Evolutionary conservation across 352 stramenopile genomes (phyloP), one percentile per base, ranked within the genome.

Genomic region (Sclerospora graminicola): DNA sequence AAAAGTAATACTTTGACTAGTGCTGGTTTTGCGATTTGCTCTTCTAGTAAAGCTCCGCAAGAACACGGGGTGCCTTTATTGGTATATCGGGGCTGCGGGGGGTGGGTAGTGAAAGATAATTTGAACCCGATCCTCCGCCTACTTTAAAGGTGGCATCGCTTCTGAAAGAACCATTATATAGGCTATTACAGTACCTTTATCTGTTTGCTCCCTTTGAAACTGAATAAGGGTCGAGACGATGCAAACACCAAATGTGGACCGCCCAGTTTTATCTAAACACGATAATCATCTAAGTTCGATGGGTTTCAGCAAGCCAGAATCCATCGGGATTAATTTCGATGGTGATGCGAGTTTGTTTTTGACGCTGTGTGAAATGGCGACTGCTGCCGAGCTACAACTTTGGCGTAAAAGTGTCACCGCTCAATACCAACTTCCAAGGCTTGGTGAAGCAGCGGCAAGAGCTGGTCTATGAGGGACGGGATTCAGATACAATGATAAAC

Each of bases 401-500:
- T 24, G 81, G 80, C 19, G 83, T 98, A 15, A 98, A 98, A 65
- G 84, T 98, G 44, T 62, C 97, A 37, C 73, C 97, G 51, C 66
- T 98, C 20, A 96, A 98, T 61, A 98, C 97, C 61, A 79, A 97
- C 57, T 94, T 89, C 55, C 93, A 97, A 72, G 95, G 95, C 59
- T 97, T 98, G 93, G 93, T 98, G 39, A 96, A 97, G 74, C 94
- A 97, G 63, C 97, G 93, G 93, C 91, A 98, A 64, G 83, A 95
- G 46, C 72, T 97, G 47, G 97, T 98, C 60, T 96, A 98, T 67
- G 83, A 97, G 33, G 78, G 96, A 61, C 84, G 91, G 27, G 96
- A 97, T 64, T 93, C 85, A 41, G 66, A 64, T 19, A 94, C 84
- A 14, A 57, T 69, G 41, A 94, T 95, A 83, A 89, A 82, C 52